Evolutionary conservation across 768 basidiomycete species (phyloP), one percentile per base, ranked within the genome.

Genomic region (Xerocomus spinulosus): DNA sequence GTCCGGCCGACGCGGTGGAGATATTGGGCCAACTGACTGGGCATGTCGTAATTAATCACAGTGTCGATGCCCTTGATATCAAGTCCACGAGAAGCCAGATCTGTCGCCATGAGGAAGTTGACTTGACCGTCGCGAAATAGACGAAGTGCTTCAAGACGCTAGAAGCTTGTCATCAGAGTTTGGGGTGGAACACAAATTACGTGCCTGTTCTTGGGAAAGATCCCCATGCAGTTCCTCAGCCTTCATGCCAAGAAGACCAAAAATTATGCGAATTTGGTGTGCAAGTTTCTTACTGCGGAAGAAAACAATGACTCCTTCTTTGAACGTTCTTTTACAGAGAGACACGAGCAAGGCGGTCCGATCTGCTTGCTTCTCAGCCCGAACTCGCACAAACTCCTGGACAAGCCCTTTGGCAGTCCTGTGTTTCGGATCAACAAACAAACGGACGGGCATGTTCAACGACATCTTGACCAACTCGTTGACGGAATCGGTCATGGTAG

Each of bases 31-130:
- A 97, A 72, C 60, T 93, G 88, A 17, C 81, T 78, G 9, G 96
- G 96, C 95, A 98, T 96, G 64, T 99, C 96, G 63, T 94, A 98
- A 68, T 99, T 99, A 66, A 99, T 93, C 52, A 99, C 92, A 3
- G 92, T 93, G 62, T 98, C 91, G 21, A 97, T 85, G 14, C 94
- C 94, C 64, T 94, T 95, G 73, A 99, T 96, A 69, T 98, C 95
- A 24, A 99, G 76, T 68, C 96, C 91, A 51, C 93, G 83, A 46
- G 93, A 89, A 26, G 96, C 96, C 29, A 99, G 73, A 64, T 98
- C 96, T 1, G 96, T 99, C 3, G 94, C 95, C 77, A 99, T 87
- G 9, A 99, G 73, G 67, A 83, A 98, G 66, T 93, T 88, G n/a
- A 88, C 88, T 23, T 76, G 64, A 17, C 91, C 87, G 52, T 92